phyloP scores from a whole-genome alignment of 495 filamentous ascomycete genomes.

The Aspergillus egyptiacus region DNA sequence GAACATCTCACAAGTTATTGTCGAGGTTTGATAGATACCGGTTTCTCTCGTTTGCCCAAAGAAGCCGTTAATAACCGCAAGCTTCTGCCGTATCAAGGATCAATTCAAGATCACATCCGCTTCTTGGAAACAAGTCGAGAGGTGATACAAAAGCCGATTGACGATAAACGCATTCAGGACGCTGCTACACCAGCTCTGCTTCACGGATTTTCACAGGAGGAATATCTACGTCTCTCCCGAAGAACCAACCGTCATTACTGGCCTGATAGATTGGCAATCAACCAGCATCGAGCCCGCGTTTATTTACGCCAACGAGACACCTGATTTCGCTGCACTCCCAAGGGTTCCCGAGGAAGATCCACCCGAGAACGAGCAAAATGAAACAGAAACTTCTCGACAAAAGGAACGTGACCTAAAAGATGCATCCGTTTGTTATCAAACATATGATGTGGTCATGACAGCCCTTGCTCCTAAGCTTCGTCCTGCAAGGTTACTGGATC shows the following conservation, averaged over 20 bases:
- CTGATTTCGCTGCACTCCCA: conserved; percentile 31
- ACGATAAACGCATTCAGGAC: conserved; percentile 28
- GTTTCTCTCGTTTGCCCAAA: conserved; percentile 27
- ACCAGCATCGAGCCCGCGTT: conserved; percentile 37
- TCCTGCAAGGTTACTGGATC: conserved; percentile 30
- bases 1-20: conserved; percentile 28
- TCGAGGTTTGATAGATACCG: conserved; percentile 29
- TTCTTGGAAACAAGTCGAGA: conserved; percentile 26
- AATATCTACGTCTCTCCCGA: conserved; percentile 40
- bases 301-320: conserved; percentile 30
- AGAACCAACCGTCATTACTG: conserved; percentile 35
- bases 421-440: conserved; percentile 27
- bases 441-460: conserved; percentile 34
- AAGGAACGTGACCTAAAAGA: conserved; percentile 20
- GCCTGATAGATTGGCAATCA: conserved; percentile 40
- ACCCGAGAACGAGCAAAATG: conserved; percentile 8
- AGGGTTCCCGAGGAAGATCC: conserved; percentile 5
- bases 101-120: conserved; percentile 27
- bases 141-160: conserved; percentile 25
- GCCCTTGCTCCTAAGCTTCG: conserved; percentile 31
- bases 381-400: neutral
- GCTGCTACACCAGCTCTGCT: conserved; percentile 29
- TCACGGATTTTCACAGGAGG: conserved; percentile 37
- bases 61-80: conserved; percentile 4
- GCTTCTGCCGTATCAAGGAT: conserved; percentile 28